phyloP scores from a whole-genome alignment of 805 yeast genomes.

The Blastobotrys terrestris region DNA sequence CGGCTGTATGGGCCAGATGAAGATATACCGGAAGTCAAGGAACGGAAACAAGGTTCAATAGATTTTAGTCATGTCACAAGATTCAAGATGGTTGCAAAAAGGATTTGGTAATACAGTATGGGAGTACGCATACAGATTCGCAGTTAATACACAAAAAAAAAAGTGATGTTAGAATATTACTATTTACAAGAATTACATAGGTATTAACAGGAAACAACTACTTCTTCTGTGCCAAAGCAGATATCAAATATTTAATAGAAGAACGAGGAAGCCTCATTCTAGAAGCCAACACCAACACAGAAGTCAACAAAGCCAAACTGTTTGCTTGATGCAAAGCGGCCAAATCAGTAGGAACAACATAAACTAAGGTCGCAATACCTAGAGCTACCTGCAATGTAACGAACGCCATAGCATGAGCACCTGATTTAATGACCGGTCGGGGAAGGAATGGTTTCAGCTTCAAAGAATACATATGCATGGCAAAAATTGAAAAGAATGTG shows the following conservation, averaged over 20 bases:
- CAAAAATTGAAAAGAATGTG: slow-evolving; percentile 67
- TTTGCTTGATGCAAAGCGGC: slow-evolving; percentile 98
- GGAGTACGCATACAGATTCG: background rate
- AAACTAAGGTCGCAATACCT: slow-evolving; percentile 81
- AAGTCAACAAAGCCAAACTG: slow-evolving; percentile 80
- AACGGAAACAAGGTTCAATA: slow-evolving; percentile 1
- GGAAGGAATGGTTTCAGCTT: slow-evolving; percentile 54
- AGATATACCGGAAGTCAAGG: slow-evolving; percentile 21
- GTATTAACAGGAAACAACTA: background rate
- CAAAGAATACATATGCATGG: slow-evolving; percentile 61
- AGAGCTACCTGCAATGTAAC: slow-evolving; percentile 76
- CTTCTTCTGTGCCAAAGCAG: slow-evolving; percentile 11
- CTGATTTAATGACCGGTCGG: slow-evolving; percentile 45
- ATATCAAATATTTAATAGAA: slow-evolving; percentile 9
- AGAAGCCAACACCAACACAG: slow-evolving; percentile 57
- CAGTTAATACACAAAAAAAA: slow-evolving; percentile 3
- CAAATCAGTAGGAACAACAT: slow-evolving; percentile 83
- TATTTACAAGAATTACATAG: background rate
- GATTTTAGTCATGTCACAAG: slow-evolving; percentile 40
- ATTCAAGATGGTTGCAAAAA: slow-evolving; percentile 69
- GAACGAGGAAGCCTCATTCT: slow-evolving; percentile 54
- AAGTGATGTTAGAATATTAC: background rate
- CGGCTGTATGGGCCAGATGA: slow-evolving; percentile 24
- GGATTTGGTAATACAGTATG: slow-evolving; percentile 57
- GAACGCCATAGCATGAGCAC: slow-evolving; percentile 72